Percentiles rank a stretch among this genome's conserved stretches.
These are phyloP conservation scores for Citrullus mucosospermus DNA, from an alignment of 306 rosid species.

Conservation along the genomic window DNA sequence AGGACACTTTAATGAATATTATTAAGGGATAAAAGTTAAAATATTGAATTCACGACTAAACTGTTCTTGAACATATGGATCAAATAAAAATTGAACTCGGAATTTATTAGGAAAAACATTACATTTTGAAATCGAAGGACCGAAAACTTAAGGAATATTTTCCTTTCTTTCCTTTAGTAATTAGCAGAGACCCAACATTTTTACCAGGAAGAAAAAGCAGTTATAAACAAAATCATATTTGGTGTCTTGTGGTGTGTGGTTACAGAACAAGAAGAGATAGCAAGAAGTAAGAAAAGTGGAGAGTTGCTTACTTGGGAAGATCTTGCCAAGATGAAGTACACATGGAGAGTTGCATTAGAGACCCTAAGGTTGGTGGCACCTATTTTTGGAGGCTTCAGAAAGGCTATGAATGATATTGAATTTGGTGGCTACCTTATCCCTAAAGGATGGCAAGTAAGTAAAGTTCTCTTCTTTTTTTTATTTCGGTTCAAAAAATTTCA, in stretches of 20 bases:
- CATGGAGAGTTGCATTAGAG: conserved; percentile 70
- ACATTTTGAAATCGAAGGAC: too few species aligned
- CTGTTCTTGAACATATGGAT: too few species aligned
- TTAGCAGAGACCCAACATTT: not conserved
- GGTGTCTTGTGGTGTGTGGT: not conserved
- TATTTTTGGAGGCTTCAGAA: conserved; percentile 44
- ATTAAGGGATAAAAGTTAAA: too few species aligned
- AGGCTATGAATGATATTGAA: conserved; percentile 38
- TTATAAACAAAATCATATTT: not conserved
- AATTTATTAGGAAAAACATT: too few species aligned
- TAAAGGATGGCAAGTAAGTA: conserved; percentile 79
- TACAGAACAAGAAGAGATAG: conserved; percentile 67
- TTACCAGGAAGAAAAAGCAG: not conserved
- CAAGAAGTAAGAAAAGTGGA: conserved; percentile 33
- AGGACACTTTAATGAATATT: too few species aligned
- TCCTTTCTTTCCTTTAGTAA: too few species aligned
- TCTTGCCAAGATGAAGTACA: conserved; percentile 68
- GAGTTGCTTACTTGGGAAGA: conserved; percentile 63
- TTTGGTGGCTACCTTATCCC: conserved; percentile 53
- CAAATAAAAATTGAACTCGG: too few species aligned
- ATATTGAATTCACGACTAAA: too few species aligned
- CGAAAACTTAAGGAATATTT: too few species aligned
- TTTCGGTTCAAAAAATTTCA: too few species aligned
- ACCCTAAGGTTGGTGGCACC: conserved; percentile 58
- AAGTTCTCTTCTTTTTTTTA: not conserved